Conservation (phyloP, 306 rosid species). For the Herpetospermum pedunculosum region DNA sequence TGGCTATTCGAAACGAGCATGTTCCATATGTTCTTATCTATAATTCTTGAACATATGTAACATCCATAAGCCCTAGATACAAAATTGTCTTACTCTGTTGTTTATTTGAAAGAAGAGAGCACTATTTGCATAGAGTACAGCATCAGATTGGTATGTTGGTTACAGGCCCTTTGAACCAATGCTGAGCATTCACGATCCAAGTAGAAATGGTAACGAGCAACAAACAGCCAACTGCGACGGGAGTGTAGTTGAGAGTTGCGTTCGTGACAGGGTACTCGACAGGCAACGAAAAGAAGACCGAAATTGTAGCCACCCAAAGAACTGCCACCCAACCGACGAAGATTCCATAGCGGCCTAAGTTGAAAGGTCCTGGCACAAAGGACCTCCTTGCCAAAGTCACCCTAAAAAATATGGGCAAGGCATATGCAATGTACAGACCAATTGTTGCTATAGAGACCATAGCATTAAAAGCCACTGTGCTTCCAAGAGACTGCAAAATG, state of each 20-base stretch:
- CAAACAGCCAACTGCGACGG: conserved; percentile 80
- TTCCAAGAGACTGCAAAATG: conserved; percentile 83
- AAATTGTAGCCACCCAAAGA: conserved; percentile 71
- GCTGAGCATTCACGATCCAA: conserved; percentile 56
- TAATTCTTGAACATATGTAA: neutral
- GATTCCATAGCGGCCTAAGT: conserved; percentile 57
- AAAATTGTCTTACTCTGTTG: neutral
- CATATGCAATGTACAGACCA: conserved; percentile 89
- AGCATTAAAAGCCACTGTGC: conserved; percentile 84
- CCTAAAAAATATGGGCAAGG: conserved; percentile 76
- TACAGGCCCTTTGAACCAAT: conserved; percentile 83
- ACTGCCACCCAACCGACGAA: conserved; percentile 75
- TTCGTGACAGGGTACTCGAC: conserved; percentile 69
- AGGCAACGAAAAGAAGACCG: conserved; percentile 76
- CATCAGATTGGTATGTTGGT: conserved; percentile 42
- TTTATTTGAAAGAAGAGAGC: neutral
- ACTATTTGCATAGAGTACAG: neutral
- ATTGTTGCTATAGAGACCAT: conserved; percentile 93
- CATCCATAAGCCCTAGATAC: neutral
- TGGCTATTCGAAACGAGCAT: neutral
- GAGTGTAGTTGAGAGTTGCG: conserved; percentile 76
- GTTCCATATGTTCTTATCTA: neutral
- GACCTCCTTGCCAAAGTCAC: conserved; percentile 70
- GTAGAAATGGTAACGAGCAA: conserved; percentile 44
- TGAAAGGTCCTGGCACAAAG: conserved; percentile 69